Evolutionary conservation across 495 filamentous ascomycete species (phyloP), one percentile per base, ranked within the genome.

Genomic region (Eremomyces bilateralis): DNA sequence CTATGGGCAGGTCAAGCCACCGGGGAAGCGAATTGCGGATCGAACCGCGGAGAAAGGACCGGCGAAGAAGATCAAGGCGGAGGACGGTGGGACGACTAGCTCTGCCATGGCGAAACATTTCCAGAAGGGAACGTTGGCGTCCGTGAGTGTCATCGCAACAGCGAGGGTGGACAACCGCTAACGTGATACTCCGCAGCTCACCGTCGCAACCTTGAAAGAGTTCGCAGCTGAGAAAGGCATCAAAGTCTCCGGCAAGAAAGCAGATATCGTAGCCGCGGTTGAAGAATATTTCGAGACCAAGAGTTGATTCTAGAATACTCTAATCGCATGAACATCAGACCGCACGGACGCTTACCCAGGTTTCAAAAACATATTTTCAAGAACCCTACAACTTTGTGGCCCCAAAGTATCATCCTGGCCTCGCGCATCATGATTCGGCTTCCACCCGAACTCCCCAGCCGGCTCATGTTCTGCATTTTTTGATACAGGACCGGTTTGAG

Each of bases 271-370:
- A 2, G 78, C 84, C 29, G 69, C 68, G 27, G 61, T 93, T 12
- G 77, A 85, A 49, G 64, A 73, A 41, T 80, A 67, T 53, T 70
- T 85, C 36, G 81, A 90, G 47, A 40, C 51, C 21, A 70, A 68
- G 41, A 10, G 33, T 11, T 11, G 10, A 32, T n/a, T n/a, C n/a
- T n/a, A n/a, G n/a, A n/a, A n/a, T n/a, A n/a, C n/a, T n/a, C n/a
- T n/a, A n/a, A n/a, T n/a, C n/a, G n/a, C n/a, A n/a, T n/a, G n/a
- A n/a, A n/a, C n/a, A n/a, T n/a, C n/a, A n/a, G n/a, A n/a, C n/a
- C n/a, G n/a, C n/a, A n/a, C n/a, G n/a, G n/a, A n/a, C n/a, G n/a
- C n/a, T n/a, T n/a, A n/a, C n/a, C n/a, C n/a, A n/a, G n/a, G n/a
- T n/a, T n/a, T n/a, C n/a, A n/a, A n/a, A n/a, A n/a, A n/a, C n/a